A percentile compares a stretch with the other conserved stretches of the same genome.
Evolutionary conservation across 2,329 filamentous ascomycete species (phyloP).

Genomic region (Colletotrichum spaethianum): DNA sequence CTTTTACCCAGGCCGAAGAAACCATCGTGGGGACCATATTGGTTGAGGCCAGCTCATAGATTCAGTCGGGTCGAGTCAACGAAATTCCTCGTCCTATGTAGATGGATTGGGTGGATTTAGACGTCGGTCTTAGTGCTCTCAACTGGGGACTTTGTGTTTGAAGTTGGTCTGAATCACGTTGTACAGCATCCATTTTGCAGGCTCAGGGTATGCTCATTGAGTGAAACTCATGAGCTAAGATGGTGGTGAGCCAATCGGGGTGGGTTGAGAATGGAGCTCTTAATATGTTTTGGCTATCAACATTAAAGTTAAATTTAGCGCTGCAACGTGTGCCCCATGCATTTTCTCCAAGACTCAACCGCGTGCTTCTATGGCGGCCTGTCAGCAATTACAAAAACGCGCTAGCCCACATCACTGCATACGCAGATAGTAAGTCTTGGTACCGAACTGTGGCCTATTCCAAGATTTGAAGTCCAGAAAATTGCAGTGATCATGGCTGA

Average conservation of each 20-base stretch:
- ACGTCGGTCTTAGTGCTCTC: background rate
- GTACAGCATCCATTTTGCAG: constrained; percentile 2
- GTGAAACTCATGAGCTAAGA: constrained; percentile 24
- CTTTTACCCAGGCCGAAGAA: background rate
- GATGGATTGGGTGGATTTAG: constrained; percentile 1
- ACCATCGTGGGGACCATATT: constrained; percentile 2
- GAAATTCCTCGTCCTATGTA: constrained; percentile 22
- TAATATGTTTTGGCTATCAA: constrained; percentile 28
- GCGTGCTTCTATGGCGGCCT: background rate
- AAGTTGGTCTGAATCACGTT: constrained; percentile 16
- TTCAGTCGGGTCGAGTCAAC: constrained; percentile 13
- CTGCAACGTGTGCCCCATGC: background rate
- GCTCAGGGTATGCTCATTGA: background rate
- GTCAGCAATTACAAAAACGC: constrained; percentile 25
- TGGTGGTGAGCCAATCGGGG: constrained; percentile 11
- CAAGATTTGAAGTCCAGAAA: background rate
- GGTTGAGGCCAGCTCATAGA: background rate
- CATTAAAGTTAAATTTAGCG: constrained; percentile 31
- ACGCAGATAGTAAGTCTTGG: background rate
- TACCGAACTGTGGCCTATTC: background rate
- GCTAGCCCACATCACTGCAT: constrained; percentile 3
- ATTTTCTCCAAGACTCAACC: constrained; percentile 1
- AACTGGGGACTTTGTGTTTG: background rate
- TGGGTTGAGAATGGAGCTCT: background rate
- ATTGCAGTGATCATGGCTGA: background rate